phyloP scores from a whole-genome alignment of 2,329 filamentous ascomycete genomes.

The Coniochaeta sp. region DNA sequence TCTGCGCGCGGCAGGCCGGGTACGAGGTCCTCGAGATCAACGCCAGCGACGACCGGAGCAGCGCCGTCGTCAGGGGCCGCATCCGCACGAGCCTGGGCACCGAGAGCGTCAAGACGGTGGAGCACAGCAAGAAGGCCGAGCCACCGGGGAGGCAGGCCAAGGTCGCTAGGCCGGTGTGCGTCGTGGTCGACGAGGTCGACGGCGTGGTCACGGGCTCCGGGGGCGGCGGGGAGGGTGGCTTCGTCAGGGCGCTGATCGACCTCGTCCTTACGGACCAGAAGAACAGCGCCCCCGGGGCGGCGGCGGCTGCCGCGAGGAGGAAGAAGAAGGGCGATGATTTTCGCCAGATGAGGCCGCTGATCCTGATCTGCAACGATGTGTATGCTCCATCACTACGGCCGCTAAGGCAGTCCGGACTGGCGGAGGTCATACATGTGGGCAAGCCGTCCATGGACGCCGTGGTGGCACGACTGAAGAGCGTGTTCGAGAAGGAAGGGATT shows the following conservation, averaged over 20 bases:
- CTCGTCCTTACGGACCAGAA: constrained; percentile 80
- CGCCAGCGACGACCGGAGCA: constrained; percentile 89
- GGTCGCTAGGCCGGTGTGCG: constrained; percentile 78
- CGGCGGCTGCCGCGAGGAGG: constrained; percentile 24
- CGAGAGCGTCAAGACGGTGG: constrained; percentile 78
- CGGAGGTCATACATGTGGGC: constrained; percentile 86
- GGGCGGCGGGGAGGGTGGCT: constrained; percentile 78
- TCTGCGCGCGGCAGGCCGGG: constrained; percentile 89
- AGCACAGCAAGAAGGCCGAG: constrained; percentile 47
- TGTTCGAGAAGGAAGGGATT: constrained; percentile 87
- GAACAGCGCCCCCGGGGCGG: constrained; percentile 45
- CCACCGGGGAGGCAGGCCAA: constrained; percentile 54
- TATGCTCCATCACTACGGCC: constrained; percentile 86
- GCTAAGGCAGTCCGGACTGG: constrained; percentile 74
- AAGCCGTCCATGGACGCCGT: constrained; percentile 85
- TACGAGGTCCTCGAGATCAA: constrained; percentile 98
- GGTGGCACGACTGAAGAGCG: constrained; percentile 67
- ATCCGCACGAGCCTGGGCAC: constrained; percentile 91
- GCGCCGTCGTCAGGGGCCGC: constrained; percentile 80
- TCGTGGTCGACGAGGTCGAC: constrained; percentile 94
- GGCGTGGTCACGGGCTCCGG: constrained; percentile 80
- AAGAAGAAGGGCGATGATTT: constrained; percentile 80
- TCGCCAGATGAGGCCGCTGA: constrained; percentile 75
- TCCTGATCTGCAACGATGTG: constrained; percentile 95
- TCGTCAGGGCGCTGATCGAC: constrained; percentile 91